Evolutionary conservation across 768 basidiomycete species (phyloP), one percentile per base, ranked within the genome.

Genomic region (Mycena alexandri): DNA sequence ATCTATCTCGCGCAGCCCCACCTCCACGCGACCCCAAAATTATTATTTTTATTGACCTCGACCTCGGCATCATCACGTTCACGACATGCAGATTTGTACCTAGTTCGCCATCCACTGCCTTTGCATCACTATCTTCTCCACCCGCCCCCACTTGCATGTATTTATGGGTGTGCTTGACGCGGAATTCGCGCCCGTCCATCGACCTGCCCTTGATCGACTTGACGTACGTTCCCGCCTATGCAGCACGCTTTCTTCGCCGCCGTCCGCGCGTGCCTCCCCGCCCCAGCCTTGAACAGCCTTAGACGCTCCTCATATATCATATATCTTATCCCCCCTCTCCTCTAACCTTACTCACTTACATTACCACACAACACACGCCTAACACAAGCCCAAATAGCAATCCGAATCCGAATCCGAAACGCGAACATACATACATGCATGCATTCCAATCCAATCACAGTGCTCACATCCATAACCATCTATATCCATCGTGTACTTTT

Each of bases 31-130:
- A 36, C 29, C 19, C 57, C 51, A 65, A 65, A 65, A 58, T 60
- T 60, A 65, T 65, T 46, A 47, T 65, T 65, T 65, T 65, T 44
- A 19, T 38, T 21, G 42, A n/a, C 9, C 14, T 13, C n/a, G 16
- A 21, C 38, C 12, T 29, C 33, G 21, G 58, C 57, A 65, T 65
- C 57, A 65, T 65, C 64, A 47, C 58, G 17, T 65, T 65, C 50
- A 60, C 57, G 64, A 65, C 57, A 60, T 60, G 57, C 64, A 59
- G 55, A 56, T 25, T 58, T 64, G 56, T 58, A 58, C 41, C 43
- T 47, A 55, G n/a, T 29, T 38, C 7, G 10, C 10, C 21, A 51
- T 36, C 51, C 51, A 16, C 29, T 52, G 19, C 17, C 17, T 36
- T 41, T 21, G 21, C 54, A 42, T 41, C 53, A 55, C 42, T 25